Evolutionary conservation across 495 filamentous ascomycete genomes (phyloP), one percentile per base, ranked within the genome.

Genomic region (Neurospora intermedia): DNA sequence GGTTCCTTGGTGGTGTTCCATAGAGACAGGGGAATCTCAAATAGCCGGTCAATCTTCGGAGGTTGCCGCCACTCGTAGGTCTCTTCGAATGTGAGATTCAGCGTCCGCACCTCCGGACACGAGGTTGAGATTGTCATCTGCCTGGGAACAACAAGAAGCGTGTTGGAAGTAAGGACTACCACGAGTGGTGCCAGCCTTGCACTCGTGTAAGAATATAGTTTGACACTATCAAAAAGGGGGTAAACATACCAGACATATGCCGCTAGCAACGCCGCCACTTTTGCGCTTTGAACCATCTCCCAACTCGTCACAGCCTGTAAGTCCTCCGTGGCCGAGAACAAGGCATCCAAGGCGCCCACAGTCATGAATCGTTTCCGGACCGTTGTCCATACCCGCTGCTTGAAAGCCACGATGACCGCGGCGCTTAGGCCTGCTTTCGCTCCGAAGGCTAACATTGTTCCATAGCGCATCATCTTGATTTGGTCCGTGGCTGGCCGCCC

Each of bases 391-490:
- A 82, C 79, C 8, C 81, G 74, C 70, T 82, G 79, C 9, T 74
- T 77, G 35, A 78, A 81, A 20, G 81, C 81, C 3, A 77, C 59
- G 8, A 82, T 72, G 5, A 80, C 78, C 16, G 77, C 73, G n/a
- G 79, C 77, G 54, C 77, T 78, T 7, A 83, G 72, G 3, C 79
- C 78, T n/a, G 81, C 81, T 75, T 83, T 83, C 16, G 80, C 71
- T 7, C 73, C 79, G 54, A 81, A 82, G 3, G 81, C 76, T 31
- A 83, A 48, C 13, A 80, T 40, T 6, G 79, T 79, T 8, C 81
- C 81, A 54, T 83, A 83, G n/a, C 81, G 79, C 74, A 80, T 78
- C 81, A 83, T 83, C 43, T 75, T 70, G 20, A 81, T 35, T 70
- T 81, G 82, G 69, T 81, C 73, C 18, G 76, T 71, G 6, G 79